A percentile compares a stretch with the other conserved stretches of the same genome.
Conservation (phyloP, 78 protist genomes). For the Cyanophora paradoxa region DNA sequence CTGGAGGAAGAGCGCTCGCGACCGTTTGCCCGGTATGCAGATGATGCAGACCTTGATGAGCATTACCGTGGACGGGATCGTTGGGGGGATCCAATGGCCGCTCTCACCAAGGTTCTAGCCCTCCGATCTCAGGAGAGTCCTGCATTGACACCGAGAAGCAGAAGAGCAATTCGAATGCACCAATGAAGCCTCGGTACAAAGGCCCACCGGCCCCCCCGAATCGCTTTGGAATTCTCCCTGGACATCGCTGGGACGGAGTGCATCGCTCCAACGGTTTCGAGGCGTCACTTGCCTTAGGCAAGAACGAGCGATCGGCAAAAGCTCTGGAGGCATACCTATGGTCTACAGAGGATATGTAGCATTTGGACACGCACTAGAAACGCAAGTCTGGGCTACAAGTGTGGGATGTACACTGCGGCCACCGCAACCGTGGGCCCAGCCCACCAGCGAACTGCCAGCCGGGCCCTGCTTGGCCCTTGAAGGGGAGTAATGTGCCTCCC, state of each 20-base stretch:
- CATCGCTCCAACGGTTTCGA: conserved; percentile 51
- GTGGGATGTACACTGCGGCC: no score
- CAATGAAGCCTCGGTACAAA: not conserved
- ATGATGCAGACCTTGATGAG: not conserved
- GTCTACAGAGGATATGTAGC: not conserved
- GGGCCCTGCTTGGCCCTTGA: no score
- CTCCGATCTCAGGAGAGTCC: not conserved
- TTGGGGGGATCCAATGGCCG: conserved; percentile 1
- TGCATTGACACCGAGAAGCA: not conserved
- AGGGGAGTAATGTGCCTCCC: no score
- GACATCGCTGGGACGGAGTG: conserved; percentile 46
- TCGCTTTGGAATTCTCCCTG: conserved; percentile 38
- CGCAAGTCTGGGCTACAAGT: no score
- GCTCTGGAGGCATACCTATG: not conserved
- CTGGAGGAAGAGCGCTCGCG: not conserved
- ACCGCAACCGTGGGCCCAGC: no score
- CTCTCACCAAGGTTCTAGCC: not conserved
- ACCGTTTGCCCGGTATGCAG: conserved; percentile 5
- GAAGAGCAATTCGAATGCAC: not conserved
- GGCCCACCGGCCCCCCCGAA: conserved; percentile 24
- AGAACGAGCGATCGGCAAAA: not conserved
- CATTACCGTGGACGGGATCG: not conserved
- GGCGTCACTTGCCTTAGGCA: no score
- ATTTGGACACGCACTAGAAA: no score
- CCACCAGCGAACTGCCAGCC: no score